Conservation (phyloP, 1,139 yeast species). For the Saccharomyces hybrid region DNA sequence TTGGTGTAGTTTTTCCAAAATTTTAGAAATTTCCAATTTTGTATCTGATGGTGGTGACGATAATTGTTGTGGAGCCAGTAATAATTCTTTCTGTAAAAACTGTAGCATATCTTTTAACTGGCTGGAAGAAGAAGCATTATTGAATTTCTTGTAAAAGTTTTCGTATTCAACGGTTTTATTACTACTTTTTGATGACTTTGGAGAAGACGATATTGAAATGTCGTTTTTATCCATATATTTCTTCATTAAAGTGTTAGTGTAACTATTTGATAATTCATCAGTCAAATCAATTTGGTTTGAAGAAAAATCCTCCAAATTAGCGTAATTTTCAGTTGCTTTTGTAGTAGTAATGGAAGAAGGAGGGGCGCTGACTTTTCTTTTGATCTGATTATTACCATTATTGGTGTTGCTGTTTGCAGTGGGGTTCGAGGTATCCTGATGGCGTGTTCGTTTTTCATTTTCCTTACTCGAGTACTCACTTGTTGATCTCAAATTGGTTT, state of each 20-base stretch:
- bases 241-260: slow-evolving; percentile 22
- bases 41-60: background rate
- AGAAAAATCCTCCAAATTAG: background rate
- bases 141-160: slow-evolving; percentile 9
- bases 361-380: slow-evolving; percentile 24
- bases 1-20: slow-evolving; percentile 6
- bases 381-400: slow-evolving; percentile 2
- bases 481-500: slow-evolving; percentile 17
- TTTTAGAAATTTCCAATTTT: background rate
- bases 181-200: background rate
- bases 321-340: background rate
- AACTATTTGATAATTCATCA: slow-evolving; percentile 21
- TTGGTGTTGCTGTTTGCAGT: slow-evolving; percentile 6
- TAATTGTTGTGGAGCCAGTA: background rate
- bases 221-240: slow-evolving; percentile 19
- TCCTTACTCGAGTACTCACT: slow-evolving; percentile 20
- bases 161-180: slow-evolving; percentile 6
- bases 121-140: slow-evolving; percentile 4
- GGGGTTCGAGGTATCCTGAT: slow-evolving; percentile 1
- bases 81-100: slow-evolving; percentile 8
- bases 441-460: background rate
- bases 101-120: slow-evolving; percentile 12
- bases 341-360: slow-evolving; percentile 5
- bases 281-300: slow-evolving; percentile 26
- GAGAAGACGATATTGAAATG: background rate